Evolutionary conservation across 2,329 filamentous ascomycete genomes (phyloP), one percentile per base, ranked within the genome.

Genomic region (Neospermospora avenae): DNA sequence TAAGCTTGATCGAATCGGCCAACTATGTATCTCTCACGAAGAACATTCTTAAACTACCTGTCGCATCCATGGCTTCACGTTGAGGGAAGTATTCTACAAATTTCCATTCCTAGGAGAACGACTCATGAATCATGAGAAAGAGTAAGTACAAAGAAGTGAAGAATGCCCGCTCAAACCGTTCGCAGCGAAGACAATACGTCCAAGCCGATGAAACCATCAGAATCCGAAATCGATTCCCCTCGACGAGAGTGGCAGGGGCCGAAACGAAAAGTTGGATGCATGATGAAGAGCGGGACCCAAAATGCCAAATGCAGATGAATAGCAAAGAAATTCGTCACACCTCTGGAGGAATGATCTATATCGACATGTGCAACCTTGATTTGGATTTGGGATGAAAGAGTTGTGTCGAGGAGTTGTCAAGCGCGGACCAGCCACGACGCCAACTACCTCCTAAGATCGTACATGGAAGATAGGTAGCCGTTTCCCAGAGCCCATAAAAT

Each of bases 391-490:
- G 55, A 51, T 57, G 52, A 60, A 52, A 24, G 52, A 57, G 48
- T 59, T 61, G 41, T 60, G 59, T 57, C 59, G 51, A 62, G 57
- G 53, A 45, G 28, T 63, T 65, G 61, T 57, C 49, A 39, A 37
- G 45, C 58, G 59, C 53, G 52, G 57, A 57, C 59, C 64, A 63
- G 60, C 63, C 59, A 62, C 57, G 55, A 55, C 64, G 57, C 62
- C 62, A 63, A 64, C 46, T 34, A 59, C 58, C 53, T 51, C 46
- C 54, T 54, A 67, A 66, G 56, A 64, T 61, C 48, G 55, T 62
- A 68, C 63, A 68, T 60, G 66, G 65, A 62, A 63, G 59, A 59
- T 62, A 63, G 59, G 58, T 62, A 59, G 55, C 45, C 45, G 54
- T 54, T 63, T 64, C 67, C 61, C 65, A 63, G 63, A 69, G 65